These are phyloP conservation scores for Aspergillus ostianus DNA, from an alignment of 495 filamentous ascomycete genomes.

Conservation along the genomic window DNA sequence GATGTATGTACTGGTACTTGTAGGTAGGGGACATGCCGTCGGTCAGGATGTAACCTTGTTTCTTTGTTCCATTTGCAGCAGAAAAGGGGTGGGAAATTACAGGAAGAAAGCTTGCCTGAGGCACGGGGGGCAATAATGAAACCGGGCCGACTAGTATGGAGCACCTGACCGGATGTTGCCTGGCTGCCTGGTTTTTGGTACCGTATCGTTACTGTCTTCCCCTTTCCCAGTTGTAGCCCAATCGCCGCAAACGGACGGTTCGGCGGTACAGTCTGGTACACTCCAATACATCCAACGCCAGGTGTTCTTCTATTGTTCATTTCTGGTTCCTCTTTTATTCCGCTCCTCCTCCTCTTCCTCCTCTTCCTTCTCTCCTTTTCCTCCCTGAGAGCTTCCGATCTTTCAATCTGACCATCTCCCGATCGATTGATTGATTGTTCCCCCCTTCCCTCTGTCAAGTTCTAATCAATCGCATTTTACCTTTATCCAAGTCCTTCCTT, in stretches of 20 bases:
- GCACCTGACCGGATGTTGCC: no score
- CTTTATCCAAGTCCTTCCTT: background rate
- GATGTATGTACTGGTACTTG: no score
- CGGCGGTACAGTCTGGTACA: background rate
- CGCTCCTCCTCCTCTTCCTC: conserved; percentile 14
- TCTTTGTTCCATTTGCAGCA: no score
- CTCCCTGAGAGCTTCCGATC: conserved; percentile 10
- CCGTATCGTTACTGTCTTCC: background rate
- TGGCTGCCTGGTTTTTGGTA: background rate
- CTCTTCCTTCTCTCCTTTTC: conserved; percentile 27
- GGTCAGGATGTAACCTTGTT: no score
- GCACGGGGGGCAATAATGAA: no score
- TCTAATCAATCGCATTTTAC: background rate
- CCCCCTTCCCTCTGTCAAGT: background rate
- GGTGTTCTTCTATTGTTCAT: conserved; percentile 24
- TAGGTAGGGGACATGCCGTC: no score
- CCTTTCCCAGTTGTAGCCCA: no score
- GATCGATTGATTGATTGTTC: conserved; percentile 8
- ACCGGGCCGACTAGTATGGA: no score
- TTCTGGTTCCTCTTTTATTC: conserved; percentile 9
- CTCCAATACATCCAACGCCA: conserved; percentile 16
- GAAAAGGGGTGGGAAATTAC: background rate
- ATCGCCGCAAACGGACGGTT: conserved; percentile 8
- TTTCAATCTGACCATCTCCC: conserved; percentile 2
- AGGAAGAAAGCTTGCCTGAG: background rate